phyloP scores from a whole-genome alignment of 1,284 basidiomycete genomes.

The Inonotus obliquus region DNA sequence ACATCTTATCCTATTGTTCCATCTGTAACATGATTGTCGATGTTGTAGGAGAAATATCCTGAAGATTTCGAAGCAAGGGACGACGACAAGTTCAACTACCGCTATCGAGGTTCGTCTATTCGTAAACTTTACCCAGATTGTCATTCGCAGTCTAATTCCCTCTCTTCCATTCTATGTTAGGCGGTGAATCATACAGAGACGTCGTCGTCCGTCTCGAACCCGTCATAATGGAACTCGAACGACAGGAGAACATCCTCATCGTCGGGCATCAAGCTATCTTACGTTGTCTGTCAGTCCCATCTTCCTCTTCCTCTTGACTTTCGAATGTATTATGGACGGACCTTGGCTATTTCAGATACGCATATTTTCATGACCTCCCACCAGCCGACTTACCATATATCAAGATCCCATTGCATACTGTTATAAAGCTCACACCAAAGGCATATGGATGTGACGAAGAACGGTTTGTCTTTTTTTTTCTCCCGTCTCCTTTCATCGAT shows the following conservation, averaged over 20 bases:
- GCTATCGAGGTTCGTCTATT: conserved; percentile 74
- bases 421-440: conserved; percentile 97
- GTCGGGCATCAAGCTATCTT: conserved; percentile 77
- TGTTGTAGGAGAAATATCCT: conserved; percentile 78
- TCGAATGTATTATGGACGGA: background rate
- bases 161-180: too few species aligned
- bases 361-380: conserved; percentile 90
- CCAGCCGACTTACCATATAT: conserved; percentile 97
- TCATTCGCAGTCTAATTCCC: too few species aligned
- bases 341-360: conserved; percentile 52
- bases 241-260: conserved; percentile 96
- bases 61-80: conserved; percentile 99
- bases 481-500: background rate
- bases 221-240: conserved; percentile 98
- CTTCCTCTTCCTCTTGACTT: background rate
- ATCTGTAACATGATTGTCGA: background rate
- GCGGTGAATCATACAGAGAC: conserved; percentile 93
- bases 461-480: conserved; percentile 43
- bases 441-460: conserved; percentile 99
- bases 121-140: conserved; percentile 27
- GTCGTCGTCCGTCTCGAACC: conserved; percentile 96
- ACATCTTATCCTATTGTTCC: background rate
- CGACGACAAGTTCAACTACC: conserved; percentile 99
- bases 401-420: conserved; percentile 94
- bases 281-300: conserved; percentile 30